These are phyloP conservation scores for Forsythia viridissima DNA, from an alignment of 257 asterid genomes.

Conservation along the genomic window DNA sequence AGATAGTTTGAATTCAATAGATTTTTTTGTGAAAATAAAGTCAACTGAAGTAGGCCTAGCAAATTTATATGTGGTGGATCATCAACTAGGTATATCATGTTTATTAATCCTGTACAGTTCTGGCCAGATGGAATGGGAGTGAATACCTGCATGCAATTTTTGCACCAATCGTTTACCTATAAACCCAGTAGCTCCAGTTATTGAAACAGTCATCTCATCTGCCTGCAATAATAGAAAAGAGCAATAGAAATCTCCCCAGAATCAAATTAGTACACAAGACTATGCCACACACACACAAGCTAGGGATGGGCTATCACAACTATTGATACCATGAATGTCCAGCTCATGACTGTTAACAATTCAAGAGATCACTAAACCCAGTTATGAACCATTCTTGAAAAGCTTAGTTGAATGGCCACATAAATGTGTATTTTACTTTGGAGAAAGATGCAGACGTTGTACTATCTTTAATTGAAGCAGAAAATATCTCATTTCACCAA, in stretches of 20 bases:
- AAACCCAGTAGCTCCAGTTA: slow-evolving; percentile 96
- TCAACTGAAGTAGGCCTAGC: neutral
- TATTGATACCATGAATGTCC: neutral
- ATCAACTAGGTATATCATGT: neutral
- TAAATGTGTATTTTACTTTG: neutral
- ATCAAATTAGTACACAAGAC: neutral
- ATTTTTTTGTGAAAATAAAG: too few species aligned
- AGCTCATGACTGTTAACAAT: neutral
- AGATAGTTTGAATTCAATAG: neutral
- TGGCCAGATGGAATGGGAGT: slow-evolving; percentile 5
- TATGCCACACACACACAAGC: neutral
- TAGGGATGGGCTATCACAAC: neutral
- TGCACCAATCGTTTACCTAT: slow-evolving; percentile 89
- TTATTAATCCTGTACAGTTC: neutral
- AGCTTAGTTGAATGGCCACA: neutral
- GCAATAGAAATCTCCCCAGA: neutral
- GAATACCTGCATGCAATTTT: slow-evolving; percentile 64
- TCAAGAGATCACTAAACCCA: neutral
- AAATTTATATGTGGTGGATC: neutral
- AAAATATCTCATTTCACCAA: neutral
- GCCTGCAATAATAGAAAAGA: slow-evolving; percentile 36
- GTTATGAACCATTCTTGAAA: neutral
- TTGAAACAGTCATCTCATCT: slow-evolving; percentile 74
- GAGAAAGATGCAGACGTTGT: neutral
- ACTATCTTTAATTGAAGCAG: neutral